Base-by-base conservation (phyloP, 1,139 yeast species). In the Arxiozyma telluris region DNA sequence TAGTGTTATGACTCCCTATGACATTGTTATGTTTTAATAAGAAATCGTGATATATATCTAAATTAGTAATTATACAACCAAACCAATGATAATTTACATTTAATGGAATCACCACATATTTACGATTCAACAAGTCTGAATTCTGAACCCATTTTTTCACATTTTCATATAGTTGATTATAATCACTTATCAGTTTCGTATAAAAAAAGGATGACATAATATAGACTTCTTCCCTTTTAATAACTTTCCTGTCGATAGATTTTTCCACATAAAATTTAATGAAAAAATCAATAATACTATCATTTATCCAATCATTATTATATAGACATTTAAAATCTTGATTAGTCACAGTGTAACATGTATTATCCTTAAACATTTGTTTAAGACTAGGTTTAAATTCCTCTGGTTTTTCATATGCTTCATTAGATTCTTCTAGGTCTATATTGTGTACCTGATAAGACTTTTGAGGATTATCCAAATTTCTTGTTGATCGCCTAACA, bases 51-150 rank as follows among this genome's bases (percentile, higher is more conserved):
- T 57, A 50, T 7, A 49, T 47, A 27, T 70, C 64, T 11, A 80
- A 68, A 54, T 78, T 76, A 15, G 81, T 74, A 7, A 90, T 79
- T 3, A 89, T 77, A 41, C 89, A 84, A 49, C 91, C 83, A 65
- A 84, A 88, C 99, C 99, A 94, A 71, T 94, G 99, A 44, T 78
- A 76, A 52, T 77, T 76, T 59, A 84, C 88, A 67, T 89, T 89
- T 15, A 94, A 83, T 0, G 99, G 99, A 20, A 94, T 75, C 6
- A 91, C 77, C 1, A 90, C 74, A 62, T 77, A 82, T 50, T 81
- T 78, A 63, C 76, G 82, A 22, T 75, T 73, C 70, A 83, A 80
- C 6, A 91, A 66, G 52, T 85, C 84, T 27, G 87, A 71, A 61
- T 84, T 86, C 50, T 78, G 74, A 4, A 94, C 80, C 98, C 98